Conservation (phyloP, 192 early-diverging fungal species). For the Umbelopsis ramanniana region DNA sequence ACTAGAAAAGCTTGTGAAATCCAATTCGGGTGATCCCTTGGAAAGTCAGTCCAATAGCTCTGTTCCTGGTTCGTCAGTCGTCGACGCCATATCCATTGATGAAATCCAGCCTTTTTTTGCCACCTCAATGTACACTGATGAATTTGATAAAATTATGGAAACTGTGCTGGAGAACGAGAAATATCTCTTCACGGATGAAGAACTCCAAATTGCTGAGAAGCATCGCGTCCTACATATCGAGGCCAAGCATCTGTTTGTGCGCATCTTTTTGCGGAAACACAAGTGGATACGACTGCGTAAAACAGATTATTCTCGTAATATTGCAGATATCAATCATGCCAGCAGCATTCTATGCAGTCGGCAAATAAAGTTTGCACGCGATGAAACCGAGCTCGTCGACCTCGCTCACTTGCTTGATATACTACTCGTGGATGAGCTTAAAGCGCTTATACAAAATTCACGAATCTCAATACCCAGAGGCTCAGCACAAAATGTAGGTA, state of each 20-base stretch:
- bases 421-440: conserved; percentile 39
- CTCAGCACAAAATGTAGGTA: background rate
- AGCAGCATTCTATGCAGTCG: background rate
- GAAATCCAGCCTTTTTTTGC: conserved; percentile 15
- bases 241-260: conserved; percentile 48
- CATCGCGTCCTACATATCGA: conserved; percentile 41
- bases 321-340: conserved; percentile 11
- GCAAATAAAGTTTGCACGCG: background rate
- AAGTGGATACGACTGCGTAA: conserved; percentile 40
- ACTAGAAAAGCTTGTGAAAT: no score
- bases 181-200: conserved; percentile 47
- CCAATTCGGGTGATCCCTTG: background rate
- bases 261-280: conserved; percentile 46
- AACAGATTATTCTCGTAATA: conserved; percentile 27
- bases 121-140: conserved; percentile 50
- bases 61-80: background rate
- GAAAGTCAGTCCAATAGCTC: background rate
- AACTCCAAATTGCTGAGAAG: conserved; percentile 38
- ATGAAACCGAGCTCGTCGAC: conserved; percentile 27
- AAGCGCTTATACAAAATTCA: conserved; percentile 19
- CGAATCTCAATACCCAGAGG: background rate
- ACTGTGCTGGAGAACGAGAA: conserved; percentile 47
- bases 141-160: conserved; percentile 42
- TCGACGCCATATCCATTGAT: background rate
- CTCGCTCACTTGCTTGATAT: conserved; percentile 30